Evolutionary conservation across 1,284 basidiomycete species (phyloP), one percentile per base, ranked within the genome.

Genomic region (Porodaedalea pini): DNA sequence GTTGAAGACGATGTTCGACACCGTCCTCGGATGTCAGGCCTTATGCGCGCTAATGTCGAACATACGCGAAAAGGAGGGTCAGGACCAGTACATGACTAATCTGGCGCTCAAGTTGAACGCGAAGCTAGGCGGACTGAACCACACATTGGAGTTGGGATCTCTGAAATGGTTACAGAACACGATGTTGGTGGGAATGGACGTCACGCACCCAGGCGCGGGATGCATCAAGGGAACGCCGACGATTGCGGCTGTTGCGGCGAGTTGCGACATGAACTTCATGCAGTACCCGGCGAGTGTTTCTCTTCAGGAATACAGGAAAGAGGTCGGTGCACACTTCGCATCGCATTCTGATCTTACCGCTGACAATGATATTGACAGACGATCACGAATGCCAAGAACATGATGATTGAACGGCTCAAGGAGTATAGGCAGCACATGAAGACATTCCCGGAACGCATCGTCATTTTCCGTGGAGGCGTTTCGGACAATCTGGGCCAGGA

Each of bases 41-140:
- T 2, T 57, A 8, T 29, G 25, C 27, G 43, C 32, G 29, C 15
- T 41, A 2, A 51, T 23, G 4, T 27, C 36, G 2, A 51, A 43
- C 19, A 11, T 66, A 83, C 8, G 5, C 76, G 81, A 3, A 62
- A 67, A 19, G 76, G 64, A 55, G 81, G 81, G 62, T 4, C 84
- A 86, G 64, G 83, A 86, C 57, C 86, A 89, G 63, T 90, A 90
- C 68, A 80, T 88, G 60, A 84, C 87, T 4, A 92, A 89, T 62
- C 79, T 89, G 17, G 82, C 82, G 1, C 64, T 81, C 49, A 73
- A 75, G 69, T 75, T 88, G 11, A 92, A 92, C 64, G 81, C 81
- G 25, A 92, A 92, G 69, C 79, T 92, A 1, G 86, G 87, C 2
- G 90, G 90, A 0, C 71, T 83, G 23, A 92, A 92, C 65, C 88